Conservation (phyloP, 1,284 basidiomycete genomes). For the Limonomyces culmigenus region DNA sequence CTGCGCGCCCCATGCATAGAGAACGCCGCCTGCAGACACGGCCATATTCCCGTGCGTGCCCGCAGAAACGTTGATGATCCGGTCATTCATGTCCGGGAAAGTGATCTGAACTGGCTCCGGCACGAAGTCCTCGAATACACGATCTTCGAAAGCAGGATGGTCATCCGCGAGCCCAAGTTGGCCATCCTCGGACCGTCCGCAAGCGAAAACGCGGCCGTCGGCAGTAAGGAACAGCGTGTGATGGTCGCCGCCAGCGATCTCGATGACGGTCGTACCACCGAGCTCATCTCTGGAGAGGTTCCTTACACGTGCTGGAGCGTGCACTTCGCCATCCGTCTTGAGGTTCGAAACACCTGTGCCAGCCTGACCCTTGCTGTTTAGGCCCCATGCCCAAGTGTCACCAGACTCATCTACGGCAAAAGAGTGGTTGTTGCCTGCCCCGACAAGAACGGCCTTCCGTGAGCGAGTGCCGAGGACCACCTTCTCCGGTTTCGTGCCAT, state of each 20-base stretch:
- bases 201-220: constrained; percentile 71
- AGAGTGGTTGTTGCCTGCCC: constrained; percentile 72
- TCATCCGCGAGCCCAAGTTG: constrained; percentile 64
- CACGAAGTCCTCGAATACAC: constrained; percentile 34
- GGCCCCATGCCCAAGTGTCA: constrained; percentile 81
- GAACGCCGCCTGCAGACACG: constrained; percentile 57
- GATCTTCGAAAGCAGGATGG: constrained; percentile 34
- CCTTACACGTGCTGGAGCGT: constrained; percentile 52
- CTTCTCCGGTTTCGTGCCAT: constrained; percentile 70
- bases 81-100: constrained; percentile 43
- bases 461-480: constrained; percentile 51
- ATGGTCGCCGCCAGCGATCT: constrained; percentile 67
- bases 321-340: constrained; percentile 36
- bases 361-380: constrained; percentile 65
- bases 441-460: constrained; percentile 62
- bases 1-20: constrained; percentile 81
- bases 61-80: constrained; percentile 56
- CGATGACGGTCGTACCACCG: constrained; percentile 48
- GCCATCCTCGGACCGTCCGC: constrained; percentile 62
- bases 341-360: constrained; percentile 33
- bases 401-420: constrained; percentile 80
- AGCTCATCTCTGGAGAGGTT: constrained; percentile 53
- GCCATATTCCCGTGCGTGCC: constrained; percentile 78
- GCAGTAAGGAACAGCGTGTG: constrained; percentile 80
- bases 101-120: constrained; percentile 44